Conservation (phyloP, 371 early-diverging fungal species). For the Rhizomucor miehei region DNA sequence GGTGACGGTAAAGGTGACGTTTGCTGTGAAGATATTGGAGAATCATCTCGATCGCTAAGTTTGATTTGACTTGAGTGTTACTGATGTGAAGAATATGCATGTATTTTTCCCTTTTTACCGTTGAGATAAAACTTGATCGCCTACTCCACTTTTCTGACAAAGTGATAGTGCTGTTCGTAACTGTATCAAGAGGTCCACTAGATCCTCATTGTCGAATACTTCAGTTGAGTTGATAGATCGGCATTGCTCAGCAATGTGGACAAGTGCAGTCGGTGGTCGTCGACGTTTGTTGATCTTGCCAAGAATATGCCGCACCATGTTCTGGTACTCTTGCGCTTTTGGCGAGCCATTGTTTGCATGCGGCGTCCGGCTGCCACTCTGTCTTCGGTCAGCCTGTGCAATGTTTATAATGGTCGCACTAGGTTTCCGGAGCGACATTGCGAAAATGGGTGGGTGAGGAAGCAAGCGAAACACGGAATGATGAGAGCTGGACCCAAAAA, state of each 20-base stretch:
- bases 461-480: background rate
- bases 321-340: conserved; percentile 38
- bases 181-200: conserved; percentile 36
- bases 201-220: conserved; percentile 44
- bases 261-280: conserved; percentile 31
- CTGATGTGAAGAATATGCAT: background rate
- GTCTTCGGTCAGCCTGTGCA: background rate
- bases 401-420: background rate
- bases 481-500: background rate
- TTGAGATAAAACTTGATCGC: conserved; percentile 25
- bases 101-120: conserved; percentile 15
- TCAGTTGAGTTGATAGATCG: conserved; percentile 11
- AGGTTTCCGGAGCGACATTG: conserved; percentile 1
- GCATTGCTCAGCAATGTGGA: conserved; percentile 22
- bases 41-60: background rate
- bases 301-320: conserved; percentile 39
- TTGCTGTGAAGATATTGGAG: background rate
- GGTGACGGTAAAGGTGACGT: background rate
- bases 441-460: background rate
- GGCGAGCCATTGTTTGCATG: conserved; percentile 18
- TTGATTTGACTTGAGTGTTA: background rate
- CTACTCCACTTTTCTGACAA: conserved; percentile 25
- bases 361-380: background rate
- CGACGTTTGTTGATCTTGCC: conserved; percentile 39
- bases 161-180: conserved; percentile 38